Evolutionary conservation across 371 early-diverging fungal genomes (phyloP), one percentile per base, ranked within the genome.

Genomic region (Fennellomyces sp.): DNA sequence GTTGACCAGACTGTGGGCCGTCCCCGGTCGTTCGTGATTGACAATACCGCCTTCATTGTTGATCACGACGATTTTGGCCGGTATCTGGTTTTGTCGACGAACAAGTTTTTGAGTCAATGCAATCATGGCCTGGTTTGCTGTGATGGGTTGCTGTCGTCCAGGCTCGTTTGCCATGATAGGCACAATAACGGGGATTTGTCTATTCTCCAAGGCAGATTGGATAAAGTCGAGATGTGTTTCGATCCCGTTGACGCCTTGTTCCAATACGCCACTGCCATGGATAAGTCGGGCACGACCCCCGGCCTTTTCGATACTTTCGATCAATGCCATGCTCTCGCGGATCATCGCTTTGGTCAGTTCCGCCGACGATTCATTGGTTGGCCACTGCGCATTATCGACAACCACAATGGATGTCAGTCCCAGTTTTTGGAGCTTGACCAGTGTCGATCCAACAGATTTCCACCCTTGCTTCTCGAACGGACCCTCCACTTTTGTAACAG

Each of bases 281-380:
- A 92, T 59, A 2, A 91, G 79, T 29, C 88, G 77, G 3, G 91
- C 89, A n/a, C 84, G 73, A 13, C 91, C 93, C 11, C 93, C 93
- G n/a, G 83, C 87, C 8, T 65, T 68, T 39, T 94, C 92, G 52
- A 95, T 86, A 4, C 85, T 82, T 51, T 93, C 90, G 0, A 85
- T 85, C 12, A 94, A 60, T 5, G 78, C 75, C 64, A 82, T 77
- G 51, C 80, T 78, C 33, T 91, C 90, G 13, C 75, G 60, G 11
- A 86, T 63, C 81, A 86, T 85, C 27, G 73, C 66, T 25, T 68
- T 69, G 26, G 69, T 65, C 27, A 74, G 54, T 57, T 75, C 78
- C n/a, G 51, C 64, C n/a, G 57, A 61, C 5, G 54, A 49, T 11
- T 70, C 52, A 28, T 65, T 58, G 2, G 33, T 41, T 2, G 29